These are phyloP conservation scores for Annulohypoxylon bovei DNA, from an alignment of 495 filamentous ascomycete species.

Conservation along the genomic window DNA sequence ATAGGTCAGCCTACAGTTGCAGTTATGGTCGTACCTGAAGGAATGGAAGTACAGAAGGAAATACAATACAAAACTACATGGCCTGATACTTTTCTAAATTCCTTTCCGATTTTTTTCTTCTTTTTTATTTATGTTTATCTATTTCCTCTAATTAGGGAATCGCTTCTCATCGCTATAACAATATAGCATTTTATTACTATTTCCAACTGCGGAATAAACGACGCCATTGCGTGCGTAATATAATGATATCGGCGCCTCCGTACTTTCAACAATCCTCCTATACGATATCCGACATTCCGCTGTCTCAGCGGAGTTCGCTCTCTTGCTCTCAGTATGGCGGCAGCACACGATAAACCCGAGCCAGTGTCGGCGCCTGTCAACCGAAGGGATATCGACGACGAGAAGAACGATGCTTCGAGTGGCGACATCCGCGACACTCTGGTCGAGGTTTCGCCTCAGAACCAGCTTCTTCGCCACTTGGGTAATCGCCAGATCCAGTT, in stretches of 20 bases:
- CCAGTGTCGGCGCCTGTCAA: neutral
- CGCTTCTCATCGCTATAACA: neutral
- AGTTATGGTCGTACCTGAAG: slow-evolving; percentile 12
- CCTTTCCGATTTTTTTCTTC: slow-evolving; percentile 1
- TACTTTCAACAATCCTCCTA: slow-evolving; percentile 39
- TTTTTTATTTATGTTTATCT: slow-evolving; percentile 20
- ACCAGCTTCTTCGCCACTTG: slow-evolving; percentile 62
- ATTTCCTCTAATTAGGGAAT: neutral
- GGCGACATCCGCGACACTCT: slow-evolving; percentile 35
- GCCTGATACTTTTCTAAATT: neutral
- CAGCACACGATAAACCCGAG: slow-evolving; percentile 35
- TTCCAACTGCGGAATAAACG: slow-evolving; percentile 21
- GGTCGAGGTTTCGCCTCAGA: slow-evolving; percentile 28
- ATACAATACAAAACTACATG: neutral
- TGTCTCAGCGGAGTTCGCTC: slow-evolving; percentile 46
- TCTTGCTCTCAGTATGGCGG: slow-evolving; percentile 49
- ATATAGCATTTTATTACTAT: neutral
- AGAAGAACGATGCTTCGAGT: slow-evolving; percentile 36
- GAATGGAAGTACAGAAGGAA: neutral
- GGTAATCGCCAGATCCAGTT: slow-evolving; percentile 76
- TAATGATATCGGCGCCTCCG: slow-evolving; percentile 39
- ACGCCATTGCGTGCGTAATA: slow-evolving; percentile 42
- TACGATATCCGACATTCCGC: slow-evolving; percentile 44
- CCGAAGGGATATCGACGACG: slow-evolving; percentile 5
- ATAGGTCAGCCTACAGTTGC: slow-evolving; percentile 25